Base-by-base conservation (phyloP, 2,329 filamentous ascomycete genomes). In the Fusarium sp. region DNA sequence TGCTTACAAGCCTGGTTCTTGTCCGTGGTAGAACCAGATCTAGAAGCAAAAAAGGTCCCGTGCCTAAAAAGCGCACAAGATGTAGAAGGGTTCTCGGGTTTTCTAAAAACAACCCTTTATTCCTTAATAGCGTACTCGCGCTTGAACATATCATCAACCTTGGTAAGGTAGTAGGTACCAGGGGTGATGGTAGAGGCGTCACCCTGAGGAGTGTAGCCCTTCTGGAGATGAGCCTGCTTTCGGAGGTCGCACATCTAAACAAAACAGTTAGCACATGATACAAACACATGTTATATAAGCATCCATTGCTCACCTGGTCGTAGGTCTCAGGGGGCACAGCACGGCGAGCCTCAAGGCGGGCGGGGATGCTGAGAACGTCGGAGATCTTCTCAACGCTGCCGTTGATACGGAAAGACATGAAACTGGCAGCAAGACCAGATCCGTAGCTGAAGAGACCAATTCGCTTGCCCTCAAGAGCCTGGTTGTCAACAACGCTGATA, bases 81-180 rank as follows among this genome's bases (percentile, higher is more conserved):
- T 64, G 56, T 56, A 63, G 40, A 71, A 72, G 49, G 40, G 41
- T 61, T 51, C 52, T 65, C 15, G 52, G 62, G 39, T 60, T 49
- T 14, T 37, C 32, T 28, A 13, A 45, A 19, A 44, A 20, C 14
- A 45, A 41, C 26, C 49, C 7, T 71, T 77, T 87, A 94, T 79
- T 86, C 89, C 86, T 94, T 92, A 82, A 94, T 78, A 57, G 85
- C 82, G 81, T 96, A 96, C 77, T 87, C 87, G 75, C 92, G 88
- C 83, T 91, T 90, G 89, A 92, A 96, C 91, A 93, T 93, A 74
- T 93, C 91, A 76, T 96, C 92, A 47, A 96, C 87, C 78, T 90
- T 89, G 76, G 88, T 88, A 61, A 96, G 86, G 83, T 94, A 96
- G 84, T 95, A 96, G 22, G 89, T 89, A 61, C 89, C 90, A 62